phyloP scores from a whole-genome alignment of 2,329 filamentous ascomycete genomes.

The Diaporthe ilicicola region DNA sequence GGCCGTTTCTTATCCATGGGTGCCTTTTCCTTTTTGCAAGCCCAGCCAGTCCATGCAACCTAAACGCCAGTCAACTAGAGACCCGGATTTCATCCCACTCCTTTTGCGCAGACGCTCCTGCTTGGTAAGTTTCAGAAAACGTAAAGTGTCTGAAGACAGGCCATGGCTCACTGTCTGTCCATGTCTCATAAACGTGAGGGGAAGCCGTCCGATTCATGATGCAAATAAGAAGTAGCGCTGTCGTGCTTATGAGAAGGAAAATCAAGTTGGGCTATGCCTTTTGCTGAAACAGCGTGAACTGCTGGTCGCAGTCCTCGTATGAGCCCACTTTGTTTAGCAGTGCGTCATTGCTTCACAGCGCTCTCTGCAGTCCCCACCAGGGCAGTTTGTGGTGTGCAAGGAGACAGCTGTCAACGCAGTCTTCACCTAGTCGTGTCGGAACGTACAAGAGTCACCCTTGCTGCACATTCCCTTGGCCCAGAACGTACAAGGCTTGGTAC shows the following conservation, averaged over 20 bases:
- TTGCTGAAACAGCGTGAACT: background rate
- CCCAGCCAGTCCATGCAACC: constrained; percentile 14
- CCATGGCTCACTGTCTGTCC: background rate
- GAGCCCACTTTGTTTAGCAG: background rate
- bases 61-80: constrained; percentile 6
- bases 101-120: background rate
- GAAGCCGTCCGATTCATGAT: background rate
- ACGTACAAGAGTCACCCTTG: constrained; percentile 78
- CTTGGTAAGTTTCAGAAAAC: background rate
- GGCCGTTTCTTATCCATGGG: background rate
- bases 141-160: background rate
- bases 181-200: background rate
- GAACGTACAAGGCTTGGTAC: constrained; percentile 75
- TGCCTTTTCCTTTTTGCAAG: constrained; percentile 6
- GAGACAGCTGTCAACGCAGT: background rate
- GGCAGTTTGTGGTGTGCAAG: background rate
- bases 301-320: background rate
- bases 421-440: constrained; percentile 66
- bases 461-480: constrained; percentile 76
- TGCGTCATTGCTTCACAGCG: background rate
- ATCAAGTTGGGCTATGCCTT: background rate
- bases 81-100: background rate
- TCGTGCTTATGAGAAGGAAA: background rate
- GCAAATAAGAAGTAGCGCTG: background rate
- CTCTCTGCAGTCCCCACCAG: too few species aligned